These are phyloP conservation scores for Orobanche coerulescens DNA, from an alignment of 257 asterid species.

Conservation along the genomic window DNA sequence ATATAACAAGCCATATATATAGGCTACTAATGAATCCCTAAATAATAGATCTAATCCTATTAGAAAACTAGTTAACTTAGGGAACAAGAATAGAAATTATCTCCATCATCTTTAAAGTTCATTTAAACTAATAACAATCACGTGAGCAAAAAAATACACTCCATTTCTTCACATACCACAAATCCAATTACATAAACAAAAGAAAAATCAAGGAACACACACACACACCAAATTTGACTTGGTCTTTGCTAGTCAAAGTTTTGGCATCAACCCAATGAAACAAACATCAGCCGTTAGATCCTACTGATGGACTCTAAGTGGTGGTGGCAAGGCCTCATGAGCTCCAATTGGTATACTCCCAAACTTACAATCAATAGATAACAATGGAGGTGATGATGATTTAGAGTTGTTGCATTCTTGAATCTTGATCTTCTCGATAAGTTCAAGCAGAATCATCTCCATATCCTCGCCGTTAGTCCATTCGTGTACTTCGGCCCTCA, in stretches of 20 bases:
- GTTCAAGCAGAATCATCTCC: conserved; percentile 30
- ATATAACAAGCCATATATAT: too few species aligned
- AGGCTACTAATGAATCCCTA: too few species aligned
- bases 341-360: conserved; percentile 26
- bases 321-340: conserved; percentile 30
- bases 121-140: too few species aligned
- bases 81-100: too few species aligned
- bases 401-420: conserved; percentile 18
- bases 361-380: conserved; percentile 37
- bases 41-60: too few species aligned
- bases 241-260: not conserved
- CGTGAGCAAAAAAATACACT: too few species aligned
- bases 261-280: not conserved
- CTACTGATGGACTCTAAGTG: conserved; percentile 41
- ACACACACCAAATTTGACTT: not conserved
- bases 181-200: too few species aligned
- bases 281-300: not conserved
- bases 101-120: too few species aligned
- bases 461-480: conserved; percentile 61
- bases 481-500: conserved; percentile 47
- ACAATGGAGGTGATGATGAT: conserved; percentile 19
- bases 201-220: too few species aligned
- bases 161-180: too few species aligned
- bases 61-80: too few species aligned
- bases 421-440: conserved; percentile 34